Conservation (phyloP, 1,284 basidiomycete species). For the Cryptococcus floricola region DNA sequence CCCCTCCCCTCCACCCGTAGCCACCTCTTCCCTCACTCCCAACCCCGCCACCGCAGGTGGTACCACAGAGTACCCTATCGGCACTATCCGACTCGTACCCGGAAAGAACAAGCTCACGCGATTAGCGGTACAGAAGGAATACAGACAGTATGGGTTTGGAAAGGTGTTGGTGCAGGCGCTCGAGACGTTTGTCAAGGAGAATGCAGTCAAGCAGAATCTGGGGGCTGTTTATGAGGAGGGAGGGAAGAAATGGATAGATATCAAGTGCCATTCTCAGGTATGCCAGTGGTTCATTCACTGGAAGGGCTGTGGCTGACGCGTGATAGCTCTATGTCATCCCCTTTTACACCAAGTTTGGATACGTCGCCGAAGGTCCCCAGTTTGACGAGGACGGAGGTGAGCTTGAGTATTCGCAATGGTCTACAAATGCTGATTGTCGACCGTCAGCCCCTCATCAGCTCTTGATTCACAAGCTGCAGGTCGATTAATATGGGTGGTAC, state of each 20-base stretch:
- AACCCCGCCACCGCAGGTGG: not conserved
- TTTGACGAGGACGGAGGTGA: constrained; percentile 60
- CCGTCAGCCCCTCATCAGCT: constrained; percentile 14
- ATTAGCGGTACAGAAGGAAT: constrained; percentile 37
- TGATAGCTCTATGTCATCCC: constrained; percentile 21
- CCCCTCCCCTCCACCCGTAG: constrained; percentile 15
- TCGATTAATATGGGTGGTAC: not conserved
- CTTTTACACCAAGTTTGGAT: constrained; percentile 57
- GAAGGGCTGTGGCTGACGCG: not conserved
- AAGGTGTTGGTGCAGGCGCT: constrained; percentile 24
- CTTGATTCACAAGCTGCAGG: constrained; percentile 7
- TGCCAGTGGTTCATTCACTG: not conserved
- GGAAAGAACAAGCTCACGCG: constrained; percentile 39
- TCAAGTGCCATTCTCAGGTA: constrained; percentile 42
- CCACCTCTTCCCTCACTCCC: constrained; percentile 19
- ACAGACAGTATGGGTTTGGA: constrained; percentile 40
- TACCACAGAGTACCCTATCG: constrained; percentile 32
- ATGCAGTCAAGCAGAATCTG: constrained; percentile 2
- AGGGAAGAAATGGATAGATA: constrained; percentile 17
- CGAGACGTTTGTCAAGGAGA: constrained; percentile 10
- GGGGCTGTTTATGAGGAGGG: constrained; percentile 11
- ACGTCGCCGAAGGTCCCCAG: constrained; percentile 57
- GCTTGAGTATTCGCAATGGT: not conserved
- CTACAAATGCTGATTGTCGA: not conserved
- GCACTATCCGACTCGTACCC: constrained; percentile 42